These are phyloP conservation scores for Smithsoniella earleae DNA, from an alignment of 163 green algal genomes.

Conservation along the genomic window DNA sequence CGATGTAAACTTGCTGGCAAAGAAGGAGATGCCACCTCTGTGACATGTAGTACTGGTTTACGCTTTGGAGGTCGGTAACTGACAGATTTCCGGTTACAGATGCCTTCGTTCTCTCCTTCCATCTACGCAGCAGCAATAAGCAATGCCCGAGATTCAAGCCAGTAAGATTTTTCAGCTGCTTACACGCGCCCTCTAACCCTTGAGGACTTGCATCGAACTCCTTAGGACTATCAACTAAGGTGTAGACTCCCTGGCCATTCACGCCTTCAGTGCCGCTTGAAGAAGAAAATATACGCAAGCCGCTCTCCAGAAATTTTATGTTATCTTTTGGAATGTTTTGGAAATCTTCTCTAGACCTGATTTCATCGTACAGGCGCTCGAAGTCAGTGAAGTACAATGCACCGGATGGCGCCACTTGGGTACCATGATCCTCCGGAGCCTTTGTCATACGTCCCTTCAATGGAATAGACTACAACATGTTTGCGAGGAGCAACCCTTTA, in stretches of 20 bases:
- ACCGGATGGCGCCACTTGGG: not conserved
- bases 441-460: too few relatives aligned
- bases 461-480: too few relatives aligned
- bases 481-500: too few relatives aligned
- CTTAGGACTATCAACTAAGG: not conserved
- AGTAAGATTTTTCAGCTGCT: not conserved
- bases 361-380: not conserved
- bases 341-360: not conserved
- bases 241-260: not conserved
- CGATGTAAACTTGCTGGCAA: not conserved
- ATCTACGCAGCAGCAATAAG: not conserved
- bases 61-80: not conserved
- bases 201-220: not conserved
- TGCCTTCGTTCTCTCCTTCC: not conserved
- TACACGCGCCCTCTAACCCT: not conserved
- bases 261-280: not conserved
- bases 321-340: not conserved
- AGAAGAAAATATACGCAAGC: not conserved
- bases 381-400: constrained; percentile 21
- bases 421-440: too few relatives aligned
- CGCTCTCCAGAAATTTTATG: not conserved
- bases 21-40: constrained; percentile 21
- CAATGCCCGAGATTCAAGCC: not conserved
- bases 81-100: not conserved
- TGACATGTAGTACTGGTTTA: not conserved